Conservation (phyloP, 2,329 filamentous ascomycete genomes). For the Verticillium isaacii region DNA sequence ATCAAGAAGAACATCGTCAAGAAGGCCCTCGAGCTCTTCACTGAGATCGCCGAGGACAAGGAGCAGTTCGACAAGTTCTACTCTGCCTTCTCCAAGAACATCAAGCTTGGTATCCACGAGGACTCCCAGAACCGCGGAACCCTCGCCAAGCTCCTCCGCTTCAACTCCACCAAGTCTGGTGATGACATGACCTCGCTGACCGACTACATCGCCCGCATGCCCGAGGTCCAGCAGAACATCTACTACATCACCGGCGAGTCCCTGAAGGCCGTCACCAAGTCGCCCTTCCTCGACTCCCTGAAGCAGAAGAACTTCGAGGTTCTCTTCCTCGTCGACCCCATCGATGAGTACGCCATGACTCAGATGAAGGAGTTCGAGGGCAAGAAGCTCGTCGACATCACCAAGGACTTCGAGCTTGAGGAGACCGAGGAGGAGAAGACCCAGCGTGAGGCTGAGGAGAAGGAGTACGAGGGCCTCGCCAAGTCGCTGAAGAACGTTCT, state of each 20-base stretch:
- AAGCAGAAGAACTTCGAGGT: slow-evolving; percentile 99
- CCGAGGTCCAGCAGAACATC: slow-evolving; percentile 99
- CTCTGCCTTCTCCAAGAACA: slow-evolving; percentile 98
- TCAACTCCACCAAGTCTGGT: slow-evolving; percentile 98
- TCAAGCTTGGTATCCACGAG: slow-evolving; percentile 99
- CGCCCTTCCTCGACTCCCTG: slow-evolving; percentile 96
- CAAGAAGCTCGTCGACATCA: slow-evolving; percentile 99
- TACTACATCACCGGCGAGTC: slow-evolving; percentile 99
- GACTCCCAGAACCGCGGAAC: slow-evolving; percentile 91
- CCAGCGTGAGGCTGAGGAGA: slow-evolving; percentile 90
- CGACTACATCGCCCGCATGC: slow-evolving; percentile 99
- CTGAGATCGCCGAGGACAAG: slow-evolving; percentile 98
- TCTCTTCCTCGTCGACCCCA: slow-evolving; percentile 98
- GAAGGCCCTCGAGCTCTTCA: slow-evolving; percentile 99
- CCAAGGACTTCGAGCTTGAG: slow-evolving; percentile 99
- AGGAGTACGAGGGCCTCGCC: slow-evolving; percentile 91
- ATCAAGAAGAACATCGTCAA: slow-evolving; percentile 99
- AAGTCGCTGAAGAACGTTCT: slow-evolving; percentile 99
- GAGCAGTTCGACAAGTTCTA: slow-evolving; percentile 99
- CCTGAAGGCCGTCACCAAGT: slow-evolving; percentile 95
- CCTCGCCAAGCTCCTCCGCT: slow-evolving; percentile 97
- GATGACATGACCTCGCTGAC: slow-evolving; percentile 91
- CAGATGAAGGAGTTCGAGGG: slow-evolving; percentile 99
- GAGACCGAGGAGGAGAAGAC: slow-evolving; percentile 99
- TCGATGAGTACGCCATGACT: slow-evolving; percentile 99